These are phyloP conservation scores for Lactarius deliciosus DNA, from an alignment of 768 basidiomycete species.

Conservation along the genomic window DNA sequence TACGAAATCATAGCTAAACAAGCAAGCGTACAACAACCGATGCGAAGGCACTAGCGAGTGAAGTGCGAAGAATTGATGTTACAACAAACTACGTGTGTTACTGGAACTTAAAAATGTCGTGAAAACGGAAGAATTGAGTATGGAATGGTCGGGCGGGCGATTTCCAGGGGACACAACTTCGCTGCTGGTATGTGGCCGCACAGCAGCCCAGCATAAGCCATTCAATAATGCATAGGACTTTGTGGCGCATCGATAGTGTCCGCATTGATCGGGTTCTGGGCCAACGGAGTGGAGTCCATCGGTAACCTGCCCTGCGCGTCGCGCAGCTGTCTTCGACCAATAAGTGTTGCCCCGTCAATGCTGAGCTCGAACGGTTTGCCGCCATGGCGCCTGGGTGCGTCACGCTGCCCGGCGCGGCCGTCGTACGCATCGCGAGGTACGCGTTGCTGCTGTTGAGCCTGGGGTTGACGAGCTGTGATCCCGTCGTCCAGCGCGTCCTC, in stretches of 20 bases:
- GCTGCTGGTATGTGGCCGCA: slow-evolving; percentile 12
- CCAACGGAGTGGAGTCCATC: slow-evolving; percentile 40
- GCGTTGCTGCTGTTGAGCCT: slow-evolving; percentile 18
- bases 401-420: slow-evolving; percentile 71
- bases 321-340: slow-evolving; percentile 66
- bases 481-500: slow-evolving; percentile 62
- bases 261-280: slow-evolving; percentile 32
- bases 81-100: slow-evolving; percentile 17
- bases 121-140: background rate
- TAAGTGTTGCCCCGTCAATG: slow-evolving; percentile 80
- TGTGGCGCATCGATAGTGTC: slow-evolving; percentile 24
- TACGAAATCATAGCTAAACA: background rate
- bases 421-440: slow-evolving; percentile 42
- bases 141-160: background rate
- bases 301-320: slow-evolving; percentile 30
- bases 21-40: background rate
- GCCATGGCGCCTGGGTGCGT: slow-evolving; percentile 44
- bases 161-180: background rate
- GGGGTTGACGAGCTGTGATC: slow-evolving; percentile 40
- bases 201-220: slow-evolving; percentile 12
- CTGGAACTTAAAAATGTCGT: background rate
- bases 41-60: background rate
- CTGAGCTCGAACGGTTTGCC: slow-evolving; percentile 72
- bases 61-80: slow-evolving; percentile 8
- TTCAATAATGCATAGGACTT: slow-evolving; percentile 32